Conservation (phyloP, 257 asterid species). For the Solanum pinnatisectum region DNA sequence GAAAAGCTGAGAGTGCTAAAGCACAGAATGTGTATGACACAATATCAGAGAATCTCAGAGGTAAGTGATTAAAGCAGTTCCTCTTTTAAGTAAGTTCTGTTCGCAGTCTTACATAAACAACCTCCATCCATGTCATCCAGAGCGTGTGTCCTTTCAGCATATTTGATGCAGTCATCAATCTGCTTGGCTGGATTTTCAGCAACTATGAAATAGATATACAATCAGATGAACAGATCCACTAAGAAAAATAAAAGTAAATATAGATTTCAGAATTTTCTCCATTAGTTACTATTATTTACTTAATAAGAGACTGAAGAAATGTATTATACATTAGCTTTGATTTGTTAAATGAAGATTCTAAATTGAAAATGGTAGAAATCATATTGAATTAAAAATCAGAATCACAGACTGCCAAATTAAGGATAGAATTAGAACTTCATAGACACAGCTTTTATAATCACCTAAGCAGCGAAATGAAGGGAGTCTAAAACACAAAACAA, state of each 20-base stretch:
- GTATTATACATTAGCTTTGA: not conserved
- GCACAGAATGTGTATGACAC: not conserved
- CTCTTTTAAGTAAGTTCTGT: not conserved
- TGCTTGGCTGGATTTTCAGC: slow-evolving; percentile 52
- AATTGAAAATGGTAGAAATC: not conserved
- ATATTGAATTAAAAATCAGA: not conserved
- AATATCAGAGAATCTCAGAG: not conserved
- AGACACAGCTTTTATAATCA: not conserved
- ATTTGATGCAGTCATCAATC: slow-evolving; percentile 71
- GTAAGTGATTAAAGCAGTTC: not conserved
- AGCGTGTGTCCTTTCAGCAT: slow-evolving; percentile 35
- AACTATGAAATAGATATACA: slow-evolving; percentile 33
- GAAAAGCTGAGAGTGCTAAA: not conserved
- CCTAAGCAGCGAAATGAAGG: not conserved
- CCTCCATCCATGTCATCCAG: not conserved
- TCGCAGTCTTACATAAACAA: not conserved
- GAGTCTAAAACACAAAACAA: too few relatives aligned
- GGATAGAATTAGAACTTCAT: too few relatives aligned
- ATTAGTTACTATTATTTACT: not conserved
- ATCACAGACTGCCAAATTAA: not conserved
- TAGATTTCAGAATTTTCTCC: not conserved
- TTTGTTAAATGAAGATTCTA: not conserved
- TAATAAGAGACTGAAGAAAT: not conserved
- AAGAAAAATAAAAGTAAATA: not conserved
- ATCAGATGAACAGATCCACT: not conserved